Evolutionary conservation across 1,284 basidiomycete species (phyloP), one percentile per base, ranked within the genome.

Genomic region (Cutaneotrichosporon sp.): DNA sequence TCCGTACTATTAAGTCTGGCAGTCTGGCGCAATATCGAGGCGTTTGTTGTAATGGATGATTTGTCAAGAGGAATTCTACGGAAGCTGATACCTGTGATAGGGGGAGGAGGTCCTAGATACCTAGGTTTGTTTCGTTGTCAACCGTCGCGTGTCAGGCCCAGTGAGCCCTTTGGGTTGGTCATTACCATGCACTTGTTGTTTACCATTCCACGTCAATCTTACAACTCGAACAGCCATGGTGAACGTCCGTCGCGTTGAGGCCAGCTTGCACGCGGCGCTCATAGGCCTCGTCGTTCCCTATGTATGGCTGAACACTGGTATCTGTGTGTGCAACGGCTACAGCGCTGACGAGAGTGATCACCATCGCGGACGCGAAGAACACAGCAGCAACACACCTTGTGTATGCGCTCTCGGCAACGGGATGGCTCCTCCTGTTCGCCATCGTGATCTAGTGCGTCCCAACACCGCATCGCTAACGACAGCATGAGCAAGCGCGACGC

Each of bases 401-500:
- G 52, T 18, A 18, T n/a, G 52, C 6, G 5, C 5, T 53, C 4
- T 6, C 18, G 18, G 31, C 6, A 8, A 13, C 40, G 4, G 53
- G 53, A 1, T 56, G 53, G 53, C 8, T 38, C n/a, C n/a, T 56
- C 7, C 21, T 56, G 4, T 38, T 38, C n/a, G 53, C n/a, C 1
- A 38, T 56, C 36, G 13, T 56, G 21, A 11, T 38, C 11, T 40
- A 56, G 53, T 56, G 21, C 38, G 38, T 40, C 38, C 16, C 38
- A 8, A 21, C 26, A 14, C 21, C n/a, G 32, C 52, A 36, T 9
- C 22, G 53, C 53, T 56, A 22, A 56, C 36, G 18, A 13, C 53
- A 56, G 53, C 36, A 56, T 56, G 53, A 56, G 53, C 53, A 22
- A 26, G 10, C 53, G 53, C 9, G 21, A 26, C 13, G 36, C 21